Percentiles rank a stretch among this genome's conserved stretches.
Conservation (phyloP, 2,329 filamentous ascomycete genomes). For the Plectosphaerella sp. region DNA sequence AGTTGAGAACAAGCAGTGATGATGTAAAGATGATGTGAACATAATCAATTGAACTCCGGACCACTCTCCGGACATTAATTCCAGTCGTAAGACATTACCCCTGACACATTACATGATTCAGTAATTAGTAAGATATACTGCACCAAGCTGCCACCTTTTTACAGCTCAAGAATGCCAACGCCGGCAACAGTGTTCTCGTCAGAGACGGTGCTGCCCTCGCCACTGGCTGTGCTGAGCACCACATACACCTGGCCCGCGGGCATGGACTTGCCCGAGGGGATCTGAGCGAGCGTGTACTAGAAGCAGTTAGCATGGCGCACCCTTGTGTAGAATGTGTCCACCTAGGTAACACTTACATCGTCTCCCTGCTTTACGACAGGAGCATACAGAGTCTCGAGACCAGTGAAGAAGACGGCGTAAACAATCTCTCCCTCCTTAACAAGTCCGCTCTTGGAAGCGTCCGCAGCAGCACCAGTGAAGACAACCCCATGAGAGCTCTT, state of each 20-base stretch:
- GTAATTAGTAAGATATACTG: too few species aligned
- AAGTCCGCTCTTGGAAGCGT: conserved; percentile 8
- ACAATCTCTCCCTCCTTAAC: conserved; percentile 9
- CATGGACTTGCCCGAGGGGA: conserved; percentile 16
- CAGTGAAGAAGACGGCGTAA: conserved; percentile 29
- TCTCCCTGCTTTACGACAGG: conserved; percentile 1
- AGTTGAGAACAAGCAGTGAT: background rate
- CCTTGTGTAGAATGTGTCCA: conserved; percentile 10
- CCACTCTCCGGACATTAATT: too few species aligned
- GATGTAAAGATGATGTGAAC: background rate
- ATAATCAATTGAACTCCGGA: too few species aligned
- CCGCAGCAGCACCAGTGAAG: conserved; percentile 17
- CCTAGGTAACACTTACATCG: conserved; percentile 12
- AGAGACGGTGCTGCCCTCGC: conserved; percentile 17
- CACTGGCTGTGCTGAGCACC: conserved; percentile 31
- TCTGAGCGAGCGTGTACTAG: conserved; percentile 14
- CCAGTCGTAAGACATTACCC: too few species aligned
- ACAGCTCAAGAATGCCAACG: conserved; percentile 27
- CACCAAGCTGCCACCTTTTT: background rate
- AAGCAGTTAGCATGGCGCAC: conserved; percentile 6
- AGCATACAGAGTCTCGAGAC: conserved; percentile 15
- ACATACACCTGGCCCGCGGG: conserved; percentile 34
- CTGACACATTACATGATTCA: too few species aligned
- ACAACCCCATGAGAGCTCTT: conserved; percentile 15
- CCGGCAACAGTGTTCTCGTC: conserved; percentile 33